These are phyloP conservation scores for Russula brevipes DNA, from an alignment of 768 basidiomycete species.

Conservation along the genomic window DNA sequence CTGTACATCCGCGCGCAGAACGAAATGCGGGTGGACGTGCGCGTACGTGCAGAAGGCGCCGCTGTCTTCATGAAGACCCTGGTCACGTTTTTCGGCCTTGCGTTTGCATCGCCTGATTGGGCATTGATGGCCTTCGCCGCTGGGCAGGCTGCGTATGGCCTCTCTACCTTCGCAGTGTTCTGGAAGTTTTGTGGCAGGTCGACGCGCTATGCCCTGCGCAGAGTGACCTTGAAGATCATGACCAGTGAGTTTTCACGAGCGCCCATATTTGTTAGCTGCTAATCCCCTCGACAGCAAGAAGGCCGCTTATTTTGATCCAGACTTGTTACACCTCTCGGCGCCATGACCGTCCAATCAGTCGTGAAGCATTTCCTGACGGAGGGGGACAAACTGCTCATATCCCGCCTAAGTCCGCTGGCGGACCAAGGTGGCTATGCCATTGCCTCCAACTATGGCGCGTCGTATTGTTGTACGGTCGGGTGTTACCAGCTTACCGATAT, in stretches of 20 bases:
- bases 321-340: slow-evolving; percentile 60
- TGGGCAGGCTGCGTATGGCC: slow-evolving; percentile 76
- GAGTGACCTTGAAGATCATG: slow-evolving; percentile 27
- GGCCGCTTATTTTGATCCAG: slow-evolving; percentile 40
- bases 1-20: slow-evolving; percentile 43
- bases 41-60: slow-evolving; percentile 82
- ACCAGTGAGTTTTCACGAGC: slow-evolving; percentile 28
- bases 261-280: neutral
- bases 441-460: slow-evolving; percentile 89
- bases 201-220: slow-evolving; percentile 24
- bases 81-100: slow-evolving; percentile 61
- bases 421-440: slow-evolving; percentile 95
- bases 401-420: slow-evolving; percentile 72
- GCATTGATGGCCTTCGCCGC: slow-evolving; percentile 79
- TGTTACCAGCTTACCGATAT: neutral
- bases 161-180: slow-evolving; percentile 54
- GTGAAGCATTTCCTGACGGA: slow-evolving; percentile 96
- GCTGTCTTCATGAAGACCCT: slow-evolving; percentile 73
- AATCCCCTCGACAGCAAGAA: slow-evolving; percentile 22
- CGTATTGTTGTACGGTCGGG: neutral
- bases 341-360: slow-evolving; percentile 83
- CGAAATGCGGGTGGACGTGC: slow-evolving; percentile 61
- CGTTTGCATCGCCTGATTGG: slow-evolving; percentile 39
- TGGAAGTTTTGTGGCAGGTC: slow-evolving; percentile 29
- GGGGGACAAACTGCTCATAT: slow-evolving; percentile 87